phyloP scores from a whole-genome alignment of 2,329 filamentous ascomycete genomes.

The Ilyonectria sp. region DNA sequence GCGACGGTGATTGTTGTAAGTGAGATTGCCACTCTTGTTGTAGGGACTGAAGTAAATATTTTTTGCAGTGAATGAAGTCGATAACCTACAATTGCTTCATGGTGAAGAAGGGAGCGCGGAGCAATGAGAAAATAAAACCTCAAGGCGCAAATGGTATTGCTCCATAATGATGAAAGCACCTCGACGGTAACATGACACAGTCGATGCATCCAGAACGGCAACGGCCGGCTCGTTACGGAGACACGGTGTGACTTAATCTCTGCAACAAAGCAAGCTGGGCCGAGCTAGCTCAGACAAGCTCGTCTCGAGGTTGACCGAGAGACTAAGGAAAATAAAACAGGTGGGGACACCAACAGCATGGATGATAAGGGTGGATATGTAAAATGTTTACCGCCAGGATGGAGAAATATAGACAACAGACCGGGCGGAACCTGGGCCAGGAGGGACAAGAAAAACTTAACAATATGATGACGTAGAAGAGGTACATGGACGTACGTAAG shows the following conservation, averaged over 20 bases:
- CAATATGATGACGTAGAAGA: too few relatives aligned
- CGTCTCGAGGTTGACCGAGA: neutral
- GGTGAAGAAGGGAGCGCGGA: neutral
- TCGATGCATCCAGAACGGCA: neutral
- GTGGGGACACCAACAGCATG: too few relatives aligned
- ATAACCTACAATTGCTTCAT: neutral
- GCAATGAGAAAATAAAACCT: neutral
- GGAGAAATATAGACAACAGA: too few relatives aligned
- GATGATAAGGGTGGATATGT: too few relatives aligned
- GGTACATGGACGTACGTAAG: too few relatives aligned
- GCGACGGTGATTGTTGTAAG: constrained; percentile 33
- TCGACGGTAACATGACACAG: neutral
- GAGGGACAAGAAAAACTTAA: too few relatives aligned
- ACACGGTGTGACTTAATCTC: neutral
- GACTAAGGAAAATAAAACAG: too few relatives aligned
- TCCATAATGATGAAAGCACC: neutral
- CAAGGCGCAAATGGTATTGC: neutral
- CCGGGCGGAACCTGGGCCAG: too few relatives aligned
- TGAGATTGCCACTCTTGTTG: neutral
- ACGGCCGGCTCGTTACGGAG: neutral
- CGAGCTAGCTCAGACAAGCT: neutral
- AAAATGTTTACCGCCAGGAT: too few relatives aligned
- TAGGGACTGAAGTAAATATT: neutral
- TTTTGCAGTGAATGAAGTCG: neutral
- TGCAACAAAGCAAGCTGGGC: neutral